phyloP scores from a whole-genome alignment of 2,329 filamentous ascomycete species.

The Fusarium xyrophilum region DNA sequence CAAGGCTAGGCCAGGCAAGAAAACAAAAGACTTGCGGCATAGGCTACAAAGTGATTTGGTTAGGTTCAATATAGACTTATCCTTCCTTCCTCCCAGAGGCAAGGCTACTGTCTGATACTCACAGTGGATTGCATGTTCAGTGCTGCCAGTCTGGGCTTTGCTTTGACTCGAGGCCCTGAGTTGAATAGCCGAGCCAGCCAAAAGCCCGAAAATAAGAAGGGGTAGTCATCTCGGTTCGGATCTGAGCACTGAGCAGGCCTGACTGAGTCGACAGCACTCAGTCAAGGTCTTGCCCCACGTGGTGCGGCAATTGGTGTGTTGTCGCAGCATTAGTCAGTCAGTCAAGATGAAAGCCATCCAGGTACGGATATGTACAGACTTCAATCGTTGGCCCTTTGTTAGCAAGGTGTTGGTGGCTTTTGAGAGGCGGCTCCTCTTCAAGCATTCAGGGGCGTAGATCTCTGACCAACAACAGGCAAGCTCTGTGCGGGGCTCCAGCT shows the following conservation, averaged over 20 bases:
- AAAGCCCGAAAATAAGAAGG: conserved; percentile 32
- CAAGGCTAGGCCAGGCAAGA: not conserved
- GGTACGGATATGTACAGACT: not conserved
- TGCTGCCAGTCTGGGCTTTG: conserved; percentile 29
- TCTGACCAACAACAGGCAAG: conserved; percentile 29
- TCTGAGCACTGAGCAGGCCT: not conserved
- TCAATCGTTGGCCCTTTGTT: not conserved
- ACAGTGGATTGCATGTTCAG: conserved; percentile 26
- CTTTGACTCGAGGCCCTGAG: conserved; percentile 5
- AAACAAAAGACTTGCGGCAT: not conserved
- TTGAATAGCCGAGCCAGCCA: conserved; percentile 26
- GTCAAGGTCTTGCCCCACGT: conserved; percentile 32
- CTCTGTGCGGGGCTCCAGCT: conserved; percentile 41
- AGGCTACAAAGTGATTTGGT: not conserved
- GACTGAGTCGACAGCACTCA: conserved; percentile 13
- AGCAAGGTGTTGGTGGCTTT: conserved; percentile 23
- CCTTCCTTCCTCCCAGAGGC: not conserved
- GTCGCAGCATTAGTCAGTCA: conserved; percentile 4
- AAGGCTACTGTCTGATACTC: conserved; percentile 6
- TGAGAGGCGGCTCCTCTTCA: conserved; percentile 15
- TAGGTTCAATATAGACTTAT: not conserved
- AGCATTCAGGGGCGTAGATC: conserved; percentile 39
- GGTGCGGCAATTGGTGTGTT: conserved; percentile 24
- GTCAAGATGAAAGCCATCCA: conserved; percentile 18
- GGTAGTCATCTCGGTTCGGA: conserved; percentile 36